phyloP scores from a whole-genome alignment of 768 basidiomycete genomes.

The Psilocybe cyanescens region DNA sequence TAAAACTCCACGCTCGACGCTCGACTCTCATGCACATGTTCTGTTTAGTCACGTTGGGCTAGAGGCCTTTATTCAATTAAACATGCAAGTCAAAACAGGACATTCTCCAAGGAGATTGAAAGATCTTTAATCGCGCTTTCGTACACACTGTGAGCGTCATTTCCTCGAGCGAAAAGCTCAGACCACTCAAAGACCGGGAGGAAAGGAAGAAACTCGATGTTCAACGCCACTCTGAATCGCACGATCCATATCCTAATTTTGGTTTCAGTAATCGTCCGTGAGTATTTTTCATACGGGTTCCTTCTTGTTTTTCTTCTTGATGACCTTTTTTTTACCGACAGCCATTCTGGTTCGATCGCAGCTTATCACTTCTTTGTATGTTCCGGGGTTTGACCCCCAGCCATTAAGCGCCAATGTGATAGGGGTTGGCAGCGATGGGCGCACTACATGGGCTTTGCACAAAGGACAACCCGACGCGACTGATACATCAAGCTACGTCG shows the following conservation, averaged over 20 bases:
- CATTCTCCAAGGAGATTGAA: not conserved
- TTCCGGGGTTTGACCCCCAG: constrained; percentile 50
- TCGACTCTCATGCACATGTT: not conserved
- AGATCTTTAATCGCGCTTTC: not conserved
- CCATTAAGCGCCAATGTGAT: constrained; percentile 43
- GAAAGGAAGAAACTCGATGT: not conserved
- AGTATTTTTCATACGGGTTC: not conserved
- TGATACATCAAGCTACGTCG: constrained; percentile 32
- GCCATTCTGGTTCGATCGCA: not conserved
- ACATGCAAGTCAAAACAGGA: not conserved
- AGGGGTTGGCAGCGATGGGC: constrained; percentile 43
- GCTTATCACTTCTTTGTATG: constrained; percentile 39
- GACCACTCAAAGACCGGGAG: not conserved
- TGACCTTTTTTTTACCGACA: not conserved
- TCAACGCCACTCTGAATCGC: not conserved
- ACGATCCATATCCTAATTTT: not conserved
- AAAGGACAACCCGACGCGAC: constrained; percentile 35
- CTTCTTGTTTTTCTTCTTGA: not conserved
- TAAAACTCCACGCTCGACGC: too few species aligned
- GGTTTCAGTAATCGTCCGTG: not conserved
- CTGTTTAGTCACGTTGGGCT: not conserved
- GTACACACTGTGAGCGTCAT: not conserved
- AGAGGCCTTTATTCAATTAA: not conserved
- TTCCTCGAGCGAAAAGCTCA: not conserved
- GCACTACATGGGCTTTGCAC: constrained; percentile 44